A percentile compares a stretch with the other conserved stretches of the same genome.
phyloP scores from a whole-genome alignment of 2,329 filamentous ascomycete genomes.

The Fusarium sp. region DNA sequence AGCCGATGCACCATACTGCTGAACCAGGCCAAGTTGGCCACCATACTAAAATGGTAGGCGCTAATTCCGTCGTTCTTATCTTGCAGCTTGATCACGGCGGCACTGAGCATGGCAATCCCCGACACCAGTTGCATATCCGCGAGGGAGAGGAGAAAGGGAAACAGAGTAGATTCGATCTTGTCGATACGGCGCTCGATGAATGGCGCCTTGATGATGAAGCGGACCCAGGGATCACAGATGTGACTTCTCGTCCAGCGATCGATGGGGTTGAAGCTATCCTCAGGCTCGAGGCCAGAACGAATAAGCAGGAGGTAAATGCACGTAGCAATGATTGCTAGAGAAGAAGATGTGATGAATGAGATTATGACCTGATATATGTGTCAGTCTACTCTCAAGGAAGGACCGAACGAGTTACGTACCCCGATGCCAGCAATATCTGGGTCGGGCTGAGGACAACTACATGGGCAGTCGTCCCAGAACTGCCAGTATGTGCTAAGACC shows the following conservation, averaged over 20 bases:
- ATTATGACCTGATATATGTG: background rate
- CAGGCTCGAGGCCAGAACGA: background rate
- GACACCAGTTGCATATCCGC: background rate
- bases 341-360: background rate
- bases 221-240: background rate
- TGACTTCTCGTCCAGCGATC: background rate
- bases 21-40: background rate
- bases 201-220: background rate
- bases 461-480: background rate
- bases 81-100: background rate
- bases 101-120: background rate
- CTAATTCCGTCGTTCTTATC: background rate
- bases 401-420: background rate
- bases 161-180: background rate
- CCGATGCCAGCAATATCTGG: slow-evolving; percentile 1
- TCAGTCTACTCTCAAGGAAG: background rate
- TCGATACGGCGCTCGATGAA: background rate
- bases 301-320: background rate
- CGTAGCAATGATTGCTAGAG: background rate
- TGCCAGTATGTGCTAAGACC: too few species aligned
- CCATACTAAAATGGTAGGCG: background rate
- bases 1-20: background rate
- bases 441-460: background rate
- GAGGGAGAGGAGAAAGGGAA: background rate
- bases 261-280: background rate